Conservation (phyloP, 768 basidiomycete species). For the Boletus speciosus region DNA sequence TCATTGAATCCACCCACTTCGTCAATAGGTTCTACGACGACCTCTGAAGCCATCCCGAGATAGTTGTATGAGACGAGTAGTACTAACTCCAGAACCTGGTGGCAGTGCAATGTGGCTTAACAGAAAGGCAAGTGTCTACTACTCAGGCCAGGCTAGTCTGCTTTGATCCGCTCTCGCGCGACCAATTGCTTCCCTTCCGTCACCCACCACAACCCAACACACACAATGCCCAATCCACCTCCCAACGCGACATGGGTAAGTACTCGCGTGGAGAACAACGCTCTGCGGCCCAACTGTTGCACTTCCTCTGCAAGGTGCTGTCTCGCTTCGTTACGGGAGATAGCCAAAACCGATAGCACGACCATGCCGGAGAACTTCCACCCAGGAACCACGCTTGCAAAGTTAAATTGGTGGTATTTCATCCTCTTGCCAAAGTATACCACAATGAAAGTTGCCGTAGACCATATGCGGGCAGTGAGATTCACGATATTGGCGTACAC, state of each 20-base stretch:
- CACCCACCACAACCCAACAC: conserved; percentile 30
- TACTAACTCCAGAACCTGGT: neutral
- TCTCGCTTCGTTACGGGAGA: conserved; percentile 19
- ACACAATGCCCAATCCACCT: conserved; percentile 22
- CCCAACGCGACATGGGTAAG: conserved; percentile 28
- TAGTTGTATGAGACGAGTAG: neutral
- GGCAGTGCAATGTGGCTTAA: conserved; percentile 14
- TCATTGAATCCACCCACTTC: conserved; percentile 25
- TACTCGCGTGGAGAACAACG: conserved; percentile 19
- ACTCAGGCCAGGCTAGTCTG: conserved; percentile 9
- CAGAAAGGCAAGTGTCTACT: neutral
- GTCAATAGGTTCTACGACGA: conserved; percentile 27
- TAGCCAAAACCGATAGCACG: conserved; percentile 20
- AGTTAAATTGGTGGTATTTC: conserved; percentile 11
- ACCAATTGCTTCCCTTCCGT: conserved; percentile 26
- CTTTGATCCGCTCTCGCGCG: conserved; percentile 17
- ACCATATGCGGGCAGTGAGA: conserved; percentile 58
- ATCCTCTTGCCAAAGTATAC: conserved; percentile 41
- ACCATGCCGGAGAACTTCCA: conserved; percentile 27
- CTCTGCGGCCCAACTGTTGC: conserved; percentile 13
- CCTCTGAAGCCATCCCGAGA: conserved; percentile 26
- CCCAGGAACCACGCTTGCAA: conserved; percentile 18
- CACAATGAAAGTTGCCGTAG: conserved; percentile 49
- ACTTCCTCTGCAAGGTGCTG: conserved; percentile 14
- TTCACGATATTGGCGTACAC: conserved; percentile 77